Base-by-base conservation (phyloP, 805 yeast genomes). In the Yueomyces sp. region DNA sequence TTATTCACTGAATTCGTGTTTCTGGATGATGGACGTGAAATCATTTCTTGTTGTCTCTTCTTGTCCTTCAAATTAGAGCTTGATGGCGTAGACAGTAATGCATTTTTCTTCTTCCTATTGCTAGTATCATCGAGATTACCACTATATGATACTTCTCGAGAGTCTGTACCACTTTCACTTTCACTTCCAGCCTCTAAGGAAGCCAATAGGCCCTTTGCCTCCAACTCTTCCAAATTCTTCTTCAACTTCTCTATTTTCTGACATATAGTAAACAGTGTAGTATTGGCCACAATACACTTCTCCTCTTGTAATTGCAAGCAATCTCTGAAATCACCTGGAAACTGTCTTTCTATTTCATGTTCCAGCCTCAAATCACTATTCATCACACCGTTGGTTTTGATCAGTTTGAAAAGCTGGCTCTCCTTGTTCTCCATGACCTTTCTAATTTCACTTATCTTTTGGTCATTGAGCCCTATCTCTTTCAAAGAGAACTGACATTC, bases 311-410 rank as follows among this genome's bases (percentile, higher is more conserved):
- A 52, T 30, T 30, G 33, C 9, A 6, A 30, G 9, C 9, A 6
- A 43, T 66, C 67, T 43, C 73, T 68, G 5, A 81, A 78, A 40
- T 68, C 64, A 36, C 70, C 70, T 66, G 80, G 75, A 45, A 82
- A 90, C 39, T 80, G 81, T 29, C 74, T 70, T 51, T 75, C 74
- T 3, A 82, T 54, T 47, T 72, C 79, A 40, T 68, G 75, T 57
- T 90, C 98, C 19, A 19, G 19, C 19, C 19, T 19, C 19, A 19
- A 19, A 49, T 85, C 82, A 2, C 96, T 94, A 60, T 81, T 81
- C 49, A 79, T 83, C 1, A 95, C 81, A 1, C 96, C 96, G 62
- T 85, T 78, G 41, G 83, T 80, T 49, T 81, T 77, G 47, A 87
- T 83, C 59, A 76, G 81, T 58, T 86, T 87, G 56, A 84, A 95